These are phyloP conservation scores for Pleurotus citrinopileatus DNA, from an alignment of 768 basidiomycete species.

Conservation along the genomic window DNA sequence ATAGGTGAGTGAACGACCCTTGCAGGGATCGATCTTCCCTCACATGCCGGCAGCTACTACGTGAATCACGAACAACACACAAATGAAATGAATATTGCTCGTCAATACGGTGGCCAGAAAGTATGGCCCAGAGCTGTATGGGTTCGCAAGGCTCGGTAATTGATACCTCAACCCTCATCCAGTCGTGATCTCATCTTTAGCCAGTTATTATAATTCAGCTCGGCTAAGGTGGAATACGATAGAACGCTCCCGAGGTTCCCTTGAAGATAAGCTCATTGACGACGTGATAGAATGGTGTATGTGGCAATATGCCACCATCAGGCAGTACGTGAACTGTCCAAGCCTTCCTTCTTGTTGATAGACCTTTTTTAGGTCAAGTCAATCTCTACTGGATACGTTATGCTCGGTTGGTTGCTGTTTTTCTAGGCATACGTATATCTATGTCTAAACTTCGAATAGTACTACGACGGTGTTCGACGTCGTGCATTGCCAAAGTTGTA, in stretches of 20 bases:
- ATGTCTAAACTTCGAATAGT: conserved; percentile 28
- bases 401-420: conserved; percentile 39
- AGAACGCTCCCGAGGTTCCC: conserved; percentile 56
- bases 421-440: not conserved
- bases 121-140: conserved; percentile 74
- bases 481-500: conserved; percentile 62
- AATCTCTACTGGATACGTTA: conserved; percentile 45
- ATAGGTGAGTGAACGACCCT: conserved; percentile 29
- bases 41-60: conserved; percentile 39
- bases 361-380: conserved; percentile 36
- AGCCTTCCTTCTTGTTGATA: not conserved
- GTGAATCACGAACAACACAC: conserved; percentile 55
- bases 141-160: conserved; percentile 63
- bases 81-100: conserved; percentile 62
- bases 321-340: conserved; percentile 34
- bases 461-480: conserved; percentile 66
- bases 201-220: conserved; percentile 62
- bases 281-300: conserved; percentile 74
- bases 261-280: conserved; percentile 65
- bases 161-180: conserved; percentile 1
- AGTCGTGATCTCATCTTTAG: conserved; percentile 4
- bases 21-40: not conserved
- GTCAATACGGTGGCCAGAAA: conserved; percentile 69
- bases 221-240: conserved; percentile 71
- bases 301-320: conserved; percentile 66